These are phyloP conservation scores for Candolleomyces aberdarensis DNA, from an alignment of 768 basidiomycete genomes.

Conservation along the genomic window DNA sequence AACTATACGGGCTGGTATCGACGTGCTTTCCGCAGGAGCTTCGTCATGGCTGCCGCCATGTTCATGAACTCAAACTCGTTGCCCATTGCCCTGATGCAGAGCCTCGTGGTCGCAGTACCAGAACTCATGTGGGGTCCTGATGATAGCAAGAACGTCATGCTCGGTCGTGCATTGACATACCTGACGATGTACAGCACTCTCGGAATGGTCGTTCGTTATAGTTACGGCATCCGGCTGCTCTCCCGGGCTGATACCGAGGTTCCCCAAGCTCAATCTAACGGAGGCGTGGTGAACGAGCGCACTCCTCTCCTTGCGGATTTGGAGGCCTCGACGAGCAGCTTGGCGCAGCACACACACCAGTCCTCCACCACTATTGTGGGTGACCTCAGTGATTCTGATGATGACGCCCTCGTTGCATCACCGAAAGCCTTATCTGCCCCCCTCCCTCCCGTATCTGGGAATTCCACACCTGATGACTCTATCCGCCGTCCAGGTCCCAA, in stretches of 20 bases:
- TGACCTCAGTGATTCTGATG: slow-evolving; percentile 1
- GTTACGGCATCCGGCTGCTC: slow-evolving; percentile 83
- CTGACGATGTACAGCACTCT: slow-evolving; percentile 91
- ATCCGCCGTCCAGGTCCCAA: slow-evolving; percentile 13
- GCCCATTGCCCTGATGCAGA: slow-evolving; percentile 93
- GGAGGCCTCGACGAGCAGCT: slow-evolving; percentile 11
- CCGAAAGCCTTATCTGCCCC: slow-evolving; percentile 2
- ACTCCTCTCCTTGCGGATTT: slow-evolving; percentile 32
- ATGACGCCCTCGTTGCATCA: slow-evolving; percentile 5
- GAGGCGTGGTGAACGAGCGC: slow-evolving; percentile 23
- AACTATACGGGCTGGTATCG: not conserved
- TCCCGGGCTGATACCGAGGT: slow-evolving; percentile 58
- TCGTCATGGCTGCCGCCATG: slow-evolving; percentile 79
- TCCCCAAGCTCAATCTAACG: slow-evolving; percentile 14
- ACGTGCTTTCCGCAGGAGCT: slow-evolving; percentile 46
- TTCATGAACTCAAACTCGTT: slow-evolving; percentile 96
- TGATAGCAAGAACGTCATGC: slow-evolving; percentile 84
- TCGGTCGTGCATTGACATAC: slow-evolving; percentile 87
- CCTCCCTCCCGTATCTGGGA: slow-evolving; percentile 1
- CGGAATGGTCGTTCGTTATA: slow-evolving; percentile 97
- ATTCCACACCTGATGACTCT: not conserved
- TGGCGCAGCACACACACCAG: slow-evolving; percentile 8
- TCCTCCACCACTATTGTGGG: slow-evolving; percentile 11
- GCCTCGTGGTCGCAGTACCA: slow-evolving; percentile 78
- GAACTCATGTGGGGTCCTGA: slow-evolving; percentile 77